phyloP scores from a whole-genome alignment of 139 green algal genomes.

The Chlorella ohadii region DNA sequence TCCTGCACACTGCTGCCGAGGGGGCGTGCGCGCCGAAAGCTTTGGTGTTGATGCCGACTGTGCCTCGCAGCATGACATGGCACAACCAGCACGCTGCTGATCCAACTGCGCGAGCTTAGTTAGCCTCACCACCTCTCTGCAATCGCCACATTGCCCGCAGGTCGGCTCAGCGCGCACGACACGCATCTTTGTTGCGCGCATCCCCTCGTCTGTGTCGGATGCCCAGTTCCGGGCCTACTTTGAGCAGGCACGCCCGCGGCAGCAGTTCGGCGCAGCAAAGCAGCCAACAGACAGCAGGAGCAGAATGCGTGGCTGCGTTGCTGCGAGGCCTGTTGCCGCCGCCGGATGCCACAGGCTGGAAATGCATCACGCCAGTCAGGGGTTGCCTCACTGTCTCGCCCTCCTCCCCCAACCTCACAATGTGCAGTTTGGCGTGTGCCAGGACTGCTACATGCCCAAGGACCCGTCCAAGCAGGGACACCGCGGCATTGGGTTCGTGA shows the following conservation, averaged over 20 bases:
- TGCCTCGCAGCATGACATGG: no score
- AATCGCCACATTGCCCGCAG: no score
- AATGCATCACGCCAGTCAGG: not conserved
- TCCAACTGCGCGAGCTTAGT: no score
- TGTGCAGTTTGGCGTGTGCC: conserved; percentile 73
- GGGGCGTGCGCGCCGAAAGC: no score
- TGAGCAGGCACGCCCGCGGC: conserved; percentile 53
- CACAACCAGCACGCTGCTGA: no score
- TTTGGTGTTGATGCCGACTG: no score
- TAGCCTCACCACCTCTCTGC: no score
- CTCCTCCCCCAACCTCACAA: not conserved
- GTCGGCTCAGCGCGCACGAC: conserved; percentile 56
- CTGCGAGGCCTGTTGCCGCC: no score
- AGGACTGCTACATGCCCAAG: conserved; percentile 92
- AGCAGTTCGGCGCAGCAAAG: not conserved
- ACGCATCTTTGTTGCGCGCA: conserved; percentile 90
- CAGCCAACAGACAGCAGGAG: not conserved
- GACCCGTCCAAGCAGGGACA: conserved; percentile 82
- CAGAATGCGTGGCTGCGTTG: not conserved
- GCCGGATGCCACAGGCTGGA: no score
- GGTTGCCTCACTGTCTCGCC: not conserved
- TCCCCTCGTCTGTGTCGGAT: conserved; percentile 81
- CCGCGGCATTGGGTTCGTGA: conserved; percentile 92
- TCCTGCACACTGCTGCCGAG: no score
- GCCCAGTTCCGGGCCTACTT: conserved; percentile 86